Base-by-base conservation (phyloP, 495 filamentous ascomycete genomes). In the Lasiosphaeria hispida region DNA sequence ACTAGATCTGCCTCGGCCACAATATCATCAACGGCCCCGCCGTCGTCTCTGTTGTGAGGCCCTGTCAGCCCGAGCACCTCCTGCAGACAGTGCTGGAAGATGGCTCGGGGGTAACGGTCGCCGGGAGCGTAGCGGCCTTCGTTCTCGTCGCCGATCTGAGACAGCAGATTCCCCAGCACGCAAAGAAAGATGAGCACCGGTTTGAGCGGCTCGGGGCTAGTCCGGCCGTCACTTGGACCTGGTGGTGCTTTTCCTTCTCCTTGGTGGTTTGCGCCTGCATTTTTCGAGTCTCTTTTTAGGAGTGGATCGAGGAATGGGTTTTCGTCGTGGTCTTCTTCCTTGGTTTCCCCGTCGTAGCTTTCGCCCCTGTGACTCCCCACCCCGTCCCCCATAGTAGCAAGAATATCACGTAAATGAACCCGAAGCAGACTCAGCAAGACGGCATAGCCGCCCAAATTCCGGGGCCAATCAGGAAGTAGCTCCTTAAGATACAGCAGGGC, bases 401-500 rank as follows among this genome's bases (percentile, higher is more conserved):
- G 10, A n/a, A 48, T 23, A 9, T 36, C 14, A 15, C 37, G 37
- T n/a, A 69, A 30, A 14, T 68, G 60, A 5, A 44, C 36, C 8
- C 42, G 36, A 6, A 71, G 57, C 8, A 71, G 51, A 1, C 14
- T 18, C 14, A 71, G 54, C 10, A 71, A 51, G 7, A 68, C 60
- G 18, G 56, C 55, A 51, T 67, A 71, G 14, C 66, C 69, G 40
- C 66, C 66, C 0, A 71, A 10, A 33, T 69, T 67, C 9, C 61
- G 55, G 23, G 68, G 68, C 47, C 53, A 66, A 30, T 68, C 65
- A 1, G 68, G 63, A 1, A 70, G 49, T 10, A 68, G 58, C 34
- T 68, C 65, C 34, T 68, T 70, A 6, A 66, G 41, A 35, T 55
- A 63, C 4, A 71, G 59, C 15, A 71, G 53, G 10, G 48, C 58